Base-by-base conservation (phyloP, 2,329 filamentous ascomycete genomes). In the Penicillium sp. region DNA sequence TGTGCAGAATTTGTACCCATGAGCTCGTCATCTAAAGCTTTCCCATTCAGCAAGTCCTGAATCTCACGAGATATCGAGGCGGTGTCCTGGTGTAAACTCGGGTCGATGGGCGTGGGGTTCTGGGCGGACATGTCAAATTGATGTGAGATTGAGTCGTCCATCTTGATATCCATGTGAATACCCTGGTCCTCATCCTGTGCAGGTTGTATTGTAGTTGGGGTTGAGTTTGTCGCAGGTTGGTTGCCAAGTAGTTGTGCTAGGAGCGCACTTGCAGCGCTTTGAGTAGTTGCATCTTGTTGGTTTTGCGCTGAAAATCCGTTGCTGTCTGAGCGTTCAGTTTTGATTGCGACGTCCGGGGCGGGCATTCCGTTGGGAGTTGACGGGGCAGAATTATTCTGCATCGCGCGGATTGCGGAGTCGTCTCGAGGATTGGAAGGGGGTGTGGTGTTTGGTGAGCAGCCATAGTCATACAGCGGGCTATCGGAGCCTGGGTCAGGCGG, bases 401-500 rank as follows among this genome's bases (percentile, higher is more conserved):
- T 61, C 63, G 67, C 66, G 70, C 67, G 67, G 58, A 68, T 70
- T 70, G 71, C 71, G 71, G 71, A 73, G 69, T 71, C 67, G 64
- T 68, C 71, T 61, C 63, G 62, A 41, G 61, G 52, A 64, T 61
- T 59, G 59, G 61, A 67, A 62, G 68, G 67, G 57, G 68, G 66
- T 52, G 66, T 45, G 56, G 61, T 51, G 55, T 66, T 56, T 41
- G 64, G 68, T 19, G 70, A 63, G 57, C 63, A 61, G 64, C 67
- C 64, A 69, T 73, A 74, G 60, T 75, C 73, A 67, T 73, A 74
- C 53, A 72, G 56, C 58, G 73, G 71, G 69, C 70, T 71, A 60
- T 74, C 69, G 58, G 70, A 67, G 59, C 72, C 73, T 66, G 74
- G 64, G 66, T 77, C 73, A 63, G 71, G 72, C 67, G 75, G 74